Conservation (phyloP, 2,329 filamentous ascomycete species). For the Bipolaris oryzae region DNA sequence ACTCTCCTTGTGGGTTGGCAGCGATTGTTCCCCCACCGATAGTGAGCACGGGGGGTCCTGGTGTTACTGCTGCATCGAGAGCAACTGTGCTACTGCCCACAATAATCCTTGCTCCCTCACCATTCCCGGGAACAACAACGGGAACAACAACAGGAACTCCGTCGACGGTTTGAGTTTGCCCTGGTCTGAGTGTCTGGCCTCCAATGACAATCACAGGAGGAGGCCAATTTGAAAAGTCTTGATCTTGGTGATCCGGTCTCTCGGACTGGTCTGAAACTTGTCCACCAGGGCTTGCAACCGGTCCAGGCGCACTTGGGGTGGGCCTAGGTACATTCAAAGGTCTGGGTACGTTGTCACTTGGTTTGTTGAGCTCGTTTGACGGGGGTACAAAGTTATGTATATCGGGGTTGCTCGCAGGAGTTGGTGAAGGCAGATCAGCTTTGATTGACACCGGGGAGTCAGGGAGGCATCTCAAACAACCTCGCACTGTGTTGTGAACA, state of each 20-base stretch:
- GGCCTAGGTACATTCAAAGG: not conserved
- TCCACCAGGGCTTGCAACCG: constrained; percentile 4
- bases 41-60: constrained; percentile 30
- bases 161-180: constrained; percentile 40
- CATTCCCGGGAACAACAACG: constrained; percentile 31
- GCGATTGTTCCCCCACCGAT: constrained; percentile 36
- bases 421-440: not conserved
- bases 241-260: constrained; percentile 8
- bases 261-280: not conserved
- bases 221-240: not conserved
- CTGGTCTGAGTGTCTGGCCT: constrained; percentile 35
- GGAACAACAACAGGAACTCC: constrained; percentile 40
- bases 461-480: constrained; percentile 30
- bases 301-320: constrained; percentile 19
- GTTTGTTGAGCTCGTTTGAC: not conserved
- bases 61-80: constrained; percentile 27
- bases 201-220: constrained; percentile 34
- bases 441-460: constrained; percentile 1
- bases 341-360: not conserved
- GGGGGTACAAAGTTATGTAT: constrained; percentile 2
- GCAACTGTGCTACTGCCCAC: constrained; percentile 37
- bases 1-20: constrained; percentile 41
- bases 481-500: constrained; percentile 34
- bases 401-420: not conserved
- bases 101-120: constrained; percentile 31